Percentiles rank a stretch among this genome's conserved stretches.
phyloP scores from a whole-genome alignment of 2,329 filamentous ascomycete species.

The Fusarium succisae region DNA sequence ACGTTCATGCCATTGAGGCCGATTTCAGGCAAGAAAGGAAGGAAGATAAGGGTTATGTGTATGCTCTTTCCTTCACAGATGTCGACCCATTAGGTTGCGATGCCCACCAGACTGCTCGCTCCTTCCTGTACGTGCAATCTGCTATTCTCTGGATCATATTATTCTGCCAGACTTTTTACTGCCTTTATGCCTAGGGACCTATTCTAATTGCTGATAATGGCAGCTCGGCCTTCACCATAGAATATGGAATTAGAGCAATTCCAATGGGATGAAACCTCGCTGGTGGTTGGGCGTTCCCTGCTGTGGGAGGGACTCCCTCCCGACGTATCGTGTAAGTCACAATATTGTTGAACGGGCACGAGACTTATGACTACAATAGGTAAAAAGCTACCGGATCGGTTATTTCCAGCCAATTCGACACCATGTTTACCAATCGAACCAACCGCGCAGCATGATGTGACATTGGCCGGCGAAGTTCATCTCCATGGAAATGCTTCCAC shows the following conservation, averaged over 20 bases:
- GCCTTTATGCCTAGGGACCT: neutral
- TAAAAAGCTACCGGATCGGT: neutral
- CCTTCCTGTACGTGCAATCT: neutral
- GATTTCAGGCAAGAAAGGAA: neutral
- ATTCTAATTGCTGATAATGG: neutral
- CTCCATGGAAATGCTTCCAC: neutral
- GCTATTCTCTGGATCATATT: neutral
- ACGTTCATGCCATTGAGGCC: conserved; percentile 85
- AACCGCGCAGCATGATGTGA: neutral
- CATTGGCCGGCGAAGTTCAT: neutral
- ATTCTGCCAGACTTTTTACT: neutral
- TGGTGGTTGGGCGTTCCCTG: neutral
- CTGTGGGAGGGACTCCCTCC: neutral
- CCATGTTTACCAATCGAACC: neutral
- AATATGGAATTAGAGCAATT: neutral
- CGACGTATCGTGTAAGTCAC: neutral
- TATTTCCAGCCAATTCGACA: neutral
- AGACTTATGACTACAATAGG: neutral
- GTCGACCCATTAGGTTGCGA: neutral
- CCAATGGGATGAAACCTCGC: neutral
- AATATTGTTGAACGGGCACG: neutral
- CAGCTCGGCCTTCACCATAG: accelerated
- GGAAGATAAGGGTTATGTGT: neutral
- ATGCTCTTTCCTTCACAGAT: neutral
- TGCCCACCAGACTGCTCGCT: neutral